These are phyloP conservation scores for Vicia faba DNA, from an alignment of 306 rosid genomes.

Conservation along the genomic window DNA sequence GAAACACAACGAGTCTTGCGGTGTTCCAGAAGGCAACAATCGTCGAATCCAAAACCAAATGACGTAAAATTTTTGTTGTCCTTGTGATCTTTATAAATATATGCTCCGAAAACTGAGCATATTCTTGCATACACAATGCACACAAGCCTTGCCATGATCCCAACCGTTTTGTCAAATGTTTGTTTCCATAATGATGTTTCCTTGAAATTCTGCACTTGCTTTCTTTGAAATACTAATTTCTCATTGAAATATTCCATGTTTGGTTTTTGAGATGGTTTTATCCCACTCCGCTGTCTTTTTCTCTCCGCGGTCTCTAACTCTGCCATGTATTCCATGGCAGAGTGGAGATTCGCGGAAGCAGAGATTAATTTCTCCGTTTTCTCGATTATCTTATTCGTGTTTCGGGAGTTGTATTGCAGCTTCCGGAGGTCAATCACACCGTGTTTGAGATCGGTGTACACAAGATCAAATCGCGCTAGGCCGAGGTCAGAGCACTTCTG, in stretches of 20 bases:
- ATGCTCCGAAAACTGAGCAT: conserved; percentile 49
- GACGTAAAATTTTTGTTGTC: not conserved
- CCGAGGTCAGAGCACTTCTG: conserved; percentile 46
- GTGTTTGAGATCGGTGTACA: conserved; percentile 45
- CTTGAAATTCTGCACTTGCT: conserved; percentile 55
- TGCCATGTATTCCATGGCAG: conserved; percentile 44
- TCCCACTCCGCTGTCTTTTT: conserved; percentile 25
- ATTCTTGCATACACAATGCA: conserved; percentile 60
- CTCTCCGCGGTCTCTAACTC: conserved; percentile 48
- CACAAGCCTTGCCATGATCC: conserved; percentile 54
- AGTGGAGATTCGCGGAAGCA: conserved; percentile 37
- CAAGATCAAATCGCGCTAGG: conserved; percentile 45
- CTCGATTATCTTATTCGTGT: conserved; percentile 14
- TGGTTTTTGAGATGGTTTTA: not conserved
- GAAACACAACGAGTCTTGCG: conserved; percentile 9
- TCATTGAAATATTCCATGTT: conserved; percentile 39
- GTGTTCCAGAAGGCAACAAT: conserved; percentile 40
- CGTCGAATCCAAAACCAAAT: not conserved
- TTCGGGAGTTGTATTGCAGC: conserved; percentile 23
- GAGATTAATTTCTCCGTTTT: conserved; percentile 51
- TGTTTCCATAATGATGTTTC: conserved; percentile 65
- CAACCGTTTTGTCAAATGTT: conserved; percentile 54
- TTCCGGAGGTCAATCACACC: conserved; percentile 46
- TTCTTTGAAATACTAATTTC: conserved; percentile 40
- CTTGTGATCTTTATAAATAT: conserved; percentile 15